phyloP scores from a whole-genome alignment of 2,329 filamentous ascomycete species.

The Exserohilum turcica region DNA sequence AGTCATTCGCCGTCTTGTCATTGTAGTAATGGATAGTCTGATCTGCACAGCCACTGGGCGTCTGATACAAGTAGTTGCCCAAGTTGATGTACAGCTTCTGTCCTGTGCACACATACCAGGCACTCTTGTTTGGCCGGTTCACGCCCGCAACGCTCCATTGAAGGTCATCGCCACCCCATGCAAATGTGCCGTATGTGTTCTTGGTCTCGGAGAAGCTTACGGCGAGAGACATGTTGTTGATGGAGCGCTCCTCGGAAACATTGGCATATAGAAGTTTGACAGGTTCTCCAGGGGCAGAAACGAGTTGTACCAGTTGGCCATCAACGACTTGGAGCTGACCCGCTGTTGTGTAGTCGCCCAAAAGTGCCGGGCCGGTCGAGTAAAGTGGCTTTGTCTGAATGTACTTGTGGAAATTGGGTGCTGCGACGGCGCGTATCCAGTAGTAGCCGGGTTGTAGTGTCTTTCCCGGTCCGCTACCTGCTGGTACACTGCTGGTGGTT shows the following conservation, averaged over 20 bases:
- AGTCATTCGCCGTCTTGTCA: slow-evolving; percentile 41
- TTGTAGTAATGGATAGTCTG: slow-evolving; percentile 57
- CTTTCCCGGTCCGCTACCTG: slow-evolving; percentile 47
- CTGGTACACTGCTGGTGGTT: slow-evolving; percentile 29
- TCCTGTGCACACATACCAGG: slow-evolving; percentile 63
- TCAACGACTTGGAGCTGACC: slow-evolving; percentile 63
- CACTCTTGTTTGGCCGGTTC: slow-evolving; percentile 59
- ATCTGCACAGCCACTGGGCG: slow-evolving; percentile 62
- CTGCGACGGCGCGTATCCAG: slow-evolving; percentile 63
- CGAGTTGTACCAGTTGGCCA: slow-evolving; percentile 62
- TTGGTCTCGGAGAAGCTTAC: slow-evolving; percentile 58
- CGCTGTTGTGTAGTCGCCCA: slow-evolving; percentile 59
- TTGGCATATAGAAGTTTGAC: slow-evolving; percentile 48
- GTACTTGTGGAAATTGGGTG: slow-evolving; percentile 60
- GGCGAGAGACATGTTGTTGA: slow-evolving; percentile 51
- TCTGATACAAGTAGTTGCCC: slow-evolving; percentile 63
- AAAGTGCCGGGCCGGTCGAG: slow-evolving; percentile 55
- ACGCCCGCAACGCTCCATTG: slow-evolving; percentile 59
- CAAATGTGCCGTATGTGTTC: slow-evolving; percentile 62
- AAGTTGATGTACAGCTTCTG: slow-evolving; percentile 63
- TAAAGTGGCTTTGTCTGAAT: slow-evolving; percentile 45
- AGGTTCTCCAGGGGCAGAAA: slow-evolving; percentile 54
- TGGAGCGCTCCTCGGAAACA: slow-evolving; percentile 32
- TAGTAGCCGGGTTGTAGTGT: slow-evolving; percentile 59
- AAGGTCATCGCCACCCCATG: slow-evolving; percentile 63